phyloP scores from a whole-genome alignment of 495 filamentous ascomycete species.

The Neurospora sp. region DNA sequence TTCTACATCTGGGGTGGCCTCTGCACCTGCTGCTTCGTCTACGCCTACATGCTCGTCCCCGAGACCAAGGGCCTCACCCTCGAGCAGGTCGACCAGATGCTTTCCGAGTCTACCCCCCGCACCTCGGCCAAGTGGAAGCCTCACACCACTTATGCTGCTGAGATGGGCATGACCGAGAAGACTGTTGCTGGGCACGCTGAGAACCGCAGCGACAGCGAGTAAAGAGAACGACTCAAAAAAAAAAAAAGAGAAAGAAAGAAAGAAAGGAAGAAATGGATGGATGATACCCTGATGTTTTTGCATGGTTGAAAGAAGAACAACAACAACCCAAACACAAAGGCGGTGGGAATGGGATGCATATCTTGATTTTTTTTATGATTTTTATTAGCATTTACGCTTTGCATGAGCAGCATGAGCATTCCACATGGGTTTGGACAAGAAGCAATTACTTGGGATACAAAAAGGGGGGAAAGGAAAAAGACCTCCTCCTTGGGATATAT shows the following conservation, averaged over 20 bases:
- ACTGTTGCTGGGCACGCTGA: slow-evolving; percentile 12
- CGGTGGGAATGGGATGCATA: neutral
- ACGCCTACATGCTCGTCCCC: slow-evolving; percentile 67
- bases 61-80: slow-evolving; percentile 86
- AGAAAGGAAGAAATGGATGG: neutral
- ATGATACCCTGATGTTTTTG: neutral
- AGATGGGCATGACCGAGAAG: slow-evolving; percentile 16
- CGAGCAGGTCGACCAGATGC: slow-evolving; percentile 83
- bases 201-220: slow-evolving; percentile 5
- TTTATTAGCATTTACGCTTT: neutral
- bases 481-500: neutral
- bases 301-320: neutral
- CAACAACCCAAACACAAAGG: too few relatives aligned
- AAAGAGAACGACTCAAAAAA: neutral
- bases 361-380: neutral
- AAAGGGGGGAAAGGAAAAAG: neutral
- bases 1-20: slow-evolving; percentile 72
- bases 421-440: neutral
- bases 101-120: slow-evolving; percentile 64
- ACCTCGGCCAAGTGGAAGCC: slow-evolving; percentile 60
- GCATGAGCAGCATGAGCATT: neutral
- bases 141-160: slow-evolving; percentile 52
- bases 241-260: neutral
- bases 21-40: slow-evolving; percentile 53
- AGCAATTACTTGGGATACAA: neutral